Base-by-base conservation (phyloP, 306 rosid genomes). In the Senna siamea region DNA sequence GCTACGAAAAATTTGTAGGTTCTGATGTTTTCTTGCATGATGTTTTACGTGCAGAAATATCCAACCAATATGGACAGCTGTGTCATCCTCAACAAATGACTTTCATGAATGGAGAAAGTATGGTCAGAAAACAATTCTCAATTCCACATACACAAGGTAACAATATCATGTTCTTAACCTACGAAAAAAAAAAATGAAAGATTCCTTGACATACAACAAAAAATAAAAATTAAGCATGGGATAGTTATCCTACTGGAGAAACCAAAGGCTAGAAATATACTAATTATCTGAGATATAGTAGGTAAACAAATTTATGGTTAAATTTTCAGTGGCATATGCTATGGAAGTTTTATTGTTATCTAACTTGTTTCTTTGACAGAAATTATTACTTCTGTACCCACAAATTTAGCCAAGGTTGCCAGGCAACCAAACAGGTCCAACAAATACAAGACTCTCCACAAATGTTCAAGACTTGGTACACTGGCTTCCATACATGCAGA, bases 381-480 rank as follows among this genome's bases (percentile, higher is more conserved):
- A 46, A 57, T 44, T 78, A 80, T 73, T 87, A 44, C 28, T 73
- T 84, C 51, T 87, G 91, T 74, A 72, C 81, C 9, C 82, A 82
- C 63, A 84, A 82, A 65, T 48, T 40, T 20, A 81, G 74, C 10
- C 80, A 82, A 61, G 65, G 67, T 5, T 87, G 91, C 56, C 75
- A 43, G 46, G 91, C 91, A 37, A 79, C 51, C 15, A 82, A 80
- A 38, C 84, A 82, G 19, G 85, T 87, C 5, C 89, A 82, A 34
- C 54, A 26, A 72, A 71, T 77, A 18, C 59, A 72, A 46, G 84
- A 75, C 0, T 17, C 80, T 20, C 87, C 87, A 8, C 67, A 59
- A 18, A 28, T 11, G 55, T 80, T 15, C 40, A 43, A 65, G 56
- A 78, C 82, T 14, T 82, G 82, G 40, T 84, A 84, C 30, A 41